Percentiles rank a stretch among this genome's conserved stretches.
These are phyloP conservation scores for Oxalis stricta DNA, from an alignment of 441 rosid species.

Conservation along the genomic window DNA sequence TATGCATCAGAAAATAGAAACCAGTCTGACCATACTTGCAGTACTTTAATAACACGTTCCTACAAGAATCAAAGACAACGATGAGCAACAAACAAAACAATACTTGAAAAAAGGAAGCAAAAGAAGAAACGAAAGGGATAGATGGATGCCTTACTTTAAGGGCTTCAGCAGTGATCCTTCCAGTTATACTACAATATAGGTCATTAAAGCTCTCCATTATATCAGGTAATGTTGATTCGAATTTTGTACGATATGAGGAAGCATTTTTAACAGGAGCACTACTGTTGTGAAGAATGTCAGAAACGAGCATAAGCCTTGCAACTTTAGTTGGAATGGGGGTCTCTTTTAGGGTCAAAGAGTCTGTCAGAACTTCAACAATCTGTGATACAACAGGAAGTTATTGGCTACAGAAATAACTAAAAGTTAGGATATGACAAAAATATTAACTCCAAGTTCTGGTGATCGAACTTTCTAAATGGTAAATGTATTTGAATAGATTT, in stretches of 20 bases:
- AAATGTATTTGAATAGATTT: too few relatives aligned
- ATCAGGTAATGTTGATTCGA: slow-evolving; percentile 86
- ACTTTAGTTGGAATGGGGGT: slow-evolving; percentile 97
- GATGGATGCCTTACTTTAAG: slow-evolving; percentile 48
- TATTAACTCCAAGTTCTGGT: too few relatives aligned
- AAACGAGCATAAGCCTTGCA: slow-evolving; percentile 97
- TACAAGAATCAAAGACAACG: slow-evolving; percentile 17
- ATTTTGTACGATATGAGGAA: slow-evolving; percentile 97
- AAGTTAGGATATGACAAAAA: too few relatives aligned
- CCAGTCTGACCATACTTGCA: slow-evolving; percentile 99
- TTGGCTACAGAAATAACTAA: neutral
- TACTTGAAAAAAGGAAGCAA: neutral
- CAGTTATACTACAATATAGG: slow-evolving; percentile 81
- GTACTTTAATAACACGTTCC: slow-evolving; percentile 95
- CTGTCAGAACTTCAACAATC: slow-evolving; percentile 97
- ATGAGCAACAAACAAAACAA: slow-evolving; percentile 1
- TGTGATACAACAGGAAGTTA: slow-evolving; percentile 19
- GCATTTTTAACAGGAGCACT: slow-evolving; percentile 99
- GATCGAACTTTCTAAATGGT: too few relatives aligned
- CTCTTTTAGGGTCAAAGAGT: slow-evolving; percentile 92
- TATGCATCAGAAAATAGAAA: slow-evolving; percentile 98
- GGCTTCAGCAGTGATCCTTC: slow-evolving; percentile 98
- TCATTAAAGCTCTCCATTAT: slow-evolving; percentile 99
- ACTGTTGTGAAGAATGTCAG: slow-evolving; percentile 95
- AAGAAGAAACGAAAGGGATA: neutral